phyloP scores from a whole-genome alignment of 2,329 filamentous ascomycete genomes.

The Boeremia exigua region DNA sequence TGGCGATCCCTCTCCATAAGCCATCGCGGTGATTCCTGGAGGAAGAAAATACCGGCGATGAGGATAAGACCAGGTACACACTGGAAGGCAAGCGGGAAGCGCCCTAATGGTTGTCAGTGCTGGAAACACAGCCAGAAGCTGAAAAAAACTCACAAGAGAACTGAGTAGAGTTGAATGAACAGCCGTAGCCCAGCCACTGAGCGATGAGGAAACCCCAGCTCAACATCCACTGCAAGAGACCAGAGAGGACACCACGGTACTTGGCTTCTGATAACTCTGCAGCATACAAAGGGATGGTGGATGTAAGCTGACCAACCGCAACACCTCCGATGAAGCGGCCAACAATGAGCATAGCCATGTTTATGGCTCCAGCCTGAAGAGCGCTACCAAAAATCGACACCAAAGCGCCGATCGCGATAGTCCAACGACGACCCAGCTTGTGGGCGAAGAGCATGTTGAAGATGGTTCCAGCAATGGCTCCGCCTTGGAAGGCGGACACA shows the following conservation, averaged over 20 bases:
- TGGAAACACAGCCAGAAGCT: not conserved
- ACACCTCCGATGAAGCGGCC: constrained; percentile 59
- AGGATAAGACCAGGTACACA: constrained; percentile 52
- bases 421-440: constrained; percentile 25
- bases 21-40: constrained; percentile 68
- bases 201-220: constrained; percentile 49
- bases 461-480: constrained; percentile 29
- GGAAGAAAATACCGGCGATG: constrained; percentile 55
- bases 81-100: constrained; percentile 53
- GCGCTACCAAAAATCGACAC: constrained; percentile 43
- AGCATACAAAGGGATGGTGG: constrained; percentile 28
- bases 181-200: constrained; percentile 50
- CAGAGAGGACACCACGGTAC: constrained; percentile 59
- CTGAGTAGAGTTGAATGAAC: constrained; percentile 31
- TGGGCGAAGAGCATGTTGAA: constrained; percentile 26
- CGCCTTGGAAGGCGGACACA: constrained; percentile 48
- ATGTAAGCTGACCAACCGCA: constrained; percentile 51
- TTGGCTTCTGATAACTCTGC: constrained; percentile 43
- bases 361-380: constrained; percentile 47
- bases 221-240: constrained; percentile 60
- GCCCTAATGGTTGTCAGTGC: constrained; percentile 25
- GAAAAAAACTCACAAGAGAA: constrained; percentile 27
- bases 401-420: constrained; percentile 45
- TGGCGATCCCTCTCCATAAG: constrained; percentile 61
- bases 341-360: constrained; percentile 55